Evolutionary conservation across 306 rosid genomes (phyloP).

Genomic region (Cajanus cajan): DNA sequence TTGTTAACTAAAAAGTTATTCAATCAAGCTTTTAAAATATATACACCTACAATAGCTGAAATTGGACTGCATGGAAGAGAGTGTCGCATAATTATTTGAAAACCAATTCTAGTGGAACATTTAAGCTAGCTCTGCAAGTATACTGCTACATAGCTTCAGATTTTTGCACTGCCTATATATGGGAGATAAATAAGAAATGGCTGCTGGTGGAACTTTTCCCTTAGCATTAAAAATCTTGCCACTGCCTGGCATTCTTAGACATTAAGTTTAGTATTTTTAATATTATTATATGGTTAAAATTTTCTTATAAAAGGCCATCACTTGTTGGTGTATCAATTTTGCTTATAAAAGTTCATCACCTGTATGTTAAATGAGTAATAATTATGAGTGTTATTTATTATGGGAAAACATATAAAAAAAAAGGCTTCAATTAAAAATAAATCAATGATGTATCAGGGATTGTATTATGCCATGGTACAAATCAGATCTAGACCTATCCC

Average conservation of each 20-base stretch:
- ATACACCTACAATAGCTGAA: not conserved
- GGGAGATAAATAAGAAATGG: not conserved
- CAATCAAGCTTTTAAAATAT: not conserved
- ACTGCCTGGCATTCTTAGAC: not conserved
- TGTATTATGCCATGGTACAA: not conserved
- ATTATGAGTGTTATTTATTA: not conserved
- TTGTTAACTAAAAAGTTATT: not conserved
- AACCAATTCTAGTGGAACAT: not conserved
- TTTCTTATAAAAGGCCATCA: not conserved
- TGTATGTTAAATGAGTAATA: not conserved
- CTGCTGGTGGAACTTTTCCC: not conserved
- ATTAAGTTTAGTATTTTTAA: not conserved
- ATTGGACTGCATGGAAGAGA: not conserved
- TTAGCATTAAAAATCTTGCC: not conserved
- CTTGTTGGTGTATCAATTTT: not conserved
- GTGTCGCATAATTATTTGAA: not conserved
- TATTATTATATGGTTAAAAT: not conserved
- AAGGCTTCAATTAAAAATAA: not conserved
- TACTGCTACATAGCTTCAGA: not conserved
- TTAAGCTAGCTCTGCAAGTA: not conserved
- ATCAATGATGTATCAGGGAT: not conserved
- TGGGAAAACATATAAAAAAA: not conserved
- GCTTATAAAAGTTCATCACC: not conserved
- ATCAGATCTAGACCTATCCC: conserved; percentile 11
- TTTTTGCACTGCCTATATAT: not conserved